Percentiles rank a stretch among this genome's conserved stretches.
Conservation (phyloP, 768 basidiomycete species). For the Phlebiopsis flavidoalba region DNA sequence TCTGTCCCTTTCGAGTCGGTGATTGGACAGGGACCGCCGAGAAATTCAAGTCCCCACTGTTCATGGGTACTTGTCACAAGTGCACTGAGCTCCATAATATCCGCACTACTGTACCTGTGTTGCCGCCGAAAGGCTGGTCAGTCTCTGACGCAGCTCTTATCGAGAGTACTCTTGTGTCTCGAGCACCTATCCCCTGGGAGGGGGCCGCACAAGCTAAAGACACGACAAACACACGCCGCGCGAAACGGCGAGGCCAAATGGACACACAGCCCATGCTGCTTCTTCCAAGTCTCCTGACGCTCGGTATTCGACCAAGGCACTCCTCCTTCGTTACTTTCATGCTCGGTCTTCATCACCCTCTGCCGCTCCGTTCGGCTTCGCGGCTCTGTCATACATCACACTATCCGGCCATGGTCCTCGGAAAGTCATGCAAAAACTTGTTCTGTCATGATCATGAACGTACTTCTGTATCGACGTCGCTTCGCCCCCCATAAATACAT, state of each 20-base stretch:
- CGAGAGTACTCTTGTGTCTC: slow-evolving; percentile 65
- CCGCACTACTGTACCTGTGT: slow-evolving; percentile 72
- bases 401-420: slow-evolving; percentile 99
- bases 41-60: slow-evolving; percentile 82
- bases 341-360: slow-evolving; percentile 82
- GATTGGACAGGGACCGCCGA: slow-evolving; percentile 54
- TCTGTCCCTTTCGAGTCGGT: slow-evolving; percentile 78
- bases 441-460: slow-evolving; percentile 97
- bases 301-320: slow-evolving; percentile 29
- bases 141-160: slow-evolving; percentile 48
- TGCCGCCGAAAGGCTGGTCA: slow-evolving; percentile 51
- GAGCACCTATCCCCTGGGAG: slow-evolving; percentile 26
- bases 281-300: slow-evolving; percentile 8
- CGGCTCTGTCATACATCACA: slow-evolving; percentile 90
- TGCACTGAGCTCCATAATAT: slow-evolving; percentile 64
- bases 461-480: slow-evolving; percentile 86
- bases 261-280: slow-evolving; percentile 26
- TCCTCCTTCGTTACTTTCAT: slow-evolving; percentile 75
- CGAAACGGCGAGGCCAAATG: slow-evolving; percentile 15
- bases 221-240: slow-evolving; percentile 26
- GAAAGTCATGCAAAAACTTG: slow-evolving; percentile 93
- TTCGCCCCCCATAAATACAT: slow-evolving; percentile 95
- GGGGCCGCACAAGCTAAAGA: slow-evolving; percentile 31
- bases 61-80: slow-evolving; percentile 86
- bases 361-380: slow-evolving; percentile 95